phyloP scores from a whole-genome alignment of 257 asterid species.

The Gentiana macrophylla region DNA sequence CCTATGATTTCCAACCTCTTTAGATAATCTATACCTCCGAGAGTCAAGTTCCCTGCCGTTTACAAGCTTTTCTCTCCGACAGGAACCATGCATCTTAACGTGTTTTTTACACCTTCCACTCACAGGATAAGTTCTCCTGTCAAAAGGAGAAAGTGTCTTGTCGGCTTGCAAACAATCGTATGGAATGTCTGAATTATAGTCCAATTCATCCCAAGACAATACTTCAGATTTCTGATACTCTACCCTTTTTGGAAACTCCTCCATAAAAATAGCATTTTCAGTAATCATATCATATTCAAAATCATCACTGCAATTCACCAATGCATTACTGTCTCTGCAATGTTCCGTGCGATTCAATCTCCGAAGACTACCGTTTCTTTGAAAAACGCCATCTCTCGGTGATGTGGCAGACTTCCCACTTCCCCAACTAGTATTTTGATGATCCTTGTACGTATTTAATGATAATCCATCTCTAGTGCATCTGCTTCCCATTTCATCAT shows the following conservation, averaged over 20 bases:
- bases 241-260: conserved; percentile 18
- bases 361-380: conserved; percentile 13
- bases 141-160: conserved; percentile 20
- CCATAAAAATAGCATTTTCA: conserved; percentile 14
- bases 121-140: conserved; percentile 1
- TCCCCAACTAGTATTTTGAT: conserved; percentile 12
- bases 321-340: conserved; percentile 17
- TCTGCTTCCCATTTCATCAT: conserved; percentile 23
- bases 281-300: conserved; percentile 13
- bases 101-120: conserved; percentile 11
- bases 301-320: conserved; percentile 10
- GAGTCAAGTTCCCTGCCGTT: conserved; percentile 19
- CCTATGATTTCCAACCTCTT: conserved; percentile 16
- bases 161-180: conserved; percentile 15
- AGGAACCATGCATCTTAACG: conserved; percentile 24
- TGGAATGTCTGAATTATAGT: conserved; percentile 16
- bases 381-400: conserved; percentile 11
- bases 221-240: conserved; percentile 25
- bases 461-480: conserved; percentile 13
- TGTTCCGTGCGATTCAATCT: conserved; percentile 21
- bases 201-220: conserved; percentile 22
- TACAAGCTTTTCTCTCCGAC: conserved; percentile 16
- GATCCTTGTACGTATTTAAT: conserved; percentile 16
- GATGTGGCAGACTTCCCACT: conserved; percentile 12
- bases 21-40: conserved; percentile 15